Evolutionary conservation across 2,329 filamentous ascomycete genomes (phyloP), one percentile per base, ranked within the genome.

Genomic region (Verticillium isaacii): DNA sequence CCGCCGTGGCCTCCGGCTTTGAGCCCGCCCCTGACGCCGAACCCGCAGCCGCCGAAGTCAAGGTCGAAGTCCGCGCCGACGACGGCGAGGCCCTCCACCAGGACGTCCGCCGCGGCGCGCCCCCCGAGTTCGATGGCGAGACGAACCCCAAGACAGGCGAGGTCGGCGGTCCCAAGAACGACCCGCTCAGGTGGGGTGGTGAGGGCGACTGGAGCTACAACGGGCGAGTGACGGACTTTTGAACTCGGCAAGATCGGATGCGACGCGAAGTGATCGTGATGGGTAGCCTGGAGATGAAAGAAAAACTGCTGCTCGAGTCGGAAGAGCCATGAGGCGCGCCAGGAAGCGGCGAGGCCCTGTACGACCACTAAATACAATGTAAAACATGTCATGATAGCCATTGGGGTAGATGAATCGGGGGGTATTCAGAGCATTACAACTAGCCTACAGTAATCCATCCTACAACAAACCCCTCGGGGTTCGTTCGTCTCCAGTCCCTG

Each of bases 121-220:
- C 88, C 70, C 93, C 95, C 1, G 94, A 98, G 78, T 99, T 99
- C 70, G 88, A 94, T 68, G 95, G 95, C 62, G 93, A 98, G 60
- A 83, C 82, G 61, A 98, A 99, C 75, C 95, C 95, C 2, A 90
- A 89, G 81, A 99, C 95, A 1, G 95, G 95, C 29, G 95, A 99
- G 82, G 87, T 97, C 12, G 95, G 95, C 6, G 95, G 95, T 1
- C 95, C 95, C 6, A 99, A 98, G 87, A 98, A 96, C 72, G 94
- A 99, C 77, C 95, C 95, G 59, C 72, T 98, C 72, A 80, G 93
- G 69, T 97, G 94, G 94, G 93, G 93, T 0, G 80, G 83, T 19
- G 73, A 70, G 0, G 89, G 91, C 1, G 86, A 89, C 69, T 99
- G 93, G 90, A 97, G 92, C 74, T 99, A 91, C 75, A 97, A 97